Percentiles rank a stretch among this genome's conserved stretches.
These are phyloP conservation scores for Chaetomium fimeti DNA, from an alignment of 495 filamentous ascomycete species.

Conservation along the genomic window DNA sequence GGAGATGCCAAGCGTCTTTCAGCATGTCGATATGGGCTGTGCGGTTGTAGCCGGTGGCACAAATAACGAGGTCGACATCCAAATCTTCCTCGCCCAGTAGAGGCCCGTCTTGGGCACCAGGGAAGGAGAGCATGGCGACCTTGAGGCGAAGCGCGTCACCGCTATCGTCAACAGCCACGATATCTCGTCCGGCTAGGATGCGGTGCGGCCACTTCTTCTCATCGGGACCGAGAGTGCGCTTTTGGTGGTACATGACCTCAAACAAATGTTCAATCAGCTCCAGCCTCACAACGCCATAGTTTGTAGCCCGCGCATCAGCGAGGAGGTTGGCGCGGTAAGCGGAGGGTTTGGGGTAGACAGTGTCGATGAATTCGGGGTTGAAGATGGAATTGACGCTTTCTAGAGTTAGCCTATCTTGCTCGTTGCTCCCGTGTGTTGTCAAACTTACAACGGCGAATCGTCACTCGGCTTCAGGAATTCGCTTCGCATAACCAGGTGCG, in stretches of 20 bases:
- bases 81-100: conserved; percentile 51
- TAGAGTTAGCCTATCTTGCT: not conserved
- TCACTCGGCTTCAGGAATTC: conserved; percentile 85
- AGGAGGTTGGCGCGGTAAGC: conserved; percentile 63
- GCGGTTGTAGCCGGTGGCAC: conserved; percentile 83
- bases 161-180: conserved; percentile 57
- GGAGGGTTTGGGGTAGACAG: conserved; percentile 62
- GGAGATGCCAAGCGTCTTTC: conserved; percentile 58
- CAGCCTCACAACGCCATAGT: conserved; percentile 89
- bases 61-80: conserved; percentile 76
- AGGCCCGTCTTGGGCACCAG: conserved; percentile 33
- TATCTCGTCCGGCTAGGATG: conserved; percentile 65
- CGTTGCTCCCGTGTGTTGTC: not conserved
- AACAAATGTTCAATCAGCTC: conserved; percentile 86
- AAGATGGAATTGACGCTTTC: conserved; percentile 92
- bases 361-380: conserved; percentile 77
- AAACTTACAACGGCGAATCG: conserved; percentile 86
- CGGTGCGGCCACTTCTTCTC: conserved; percentile 75
- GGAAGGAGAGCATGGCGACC: conserved; percentile 44
- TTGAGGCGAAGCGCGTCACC: conserved; percentile 41
- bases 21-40: conserved; percentile 79
- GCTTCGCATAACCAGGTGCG: conserved; percentile 71
- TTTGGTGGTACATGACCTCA: conserved; percentile 78
- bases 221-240: conserved; percentile 62
- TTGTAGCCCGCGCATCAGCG: conserved; percentile 69